phyloP scores from a whole-genome alignment of 306 rosid genomes.

The Benincasa hispida region DNA sequence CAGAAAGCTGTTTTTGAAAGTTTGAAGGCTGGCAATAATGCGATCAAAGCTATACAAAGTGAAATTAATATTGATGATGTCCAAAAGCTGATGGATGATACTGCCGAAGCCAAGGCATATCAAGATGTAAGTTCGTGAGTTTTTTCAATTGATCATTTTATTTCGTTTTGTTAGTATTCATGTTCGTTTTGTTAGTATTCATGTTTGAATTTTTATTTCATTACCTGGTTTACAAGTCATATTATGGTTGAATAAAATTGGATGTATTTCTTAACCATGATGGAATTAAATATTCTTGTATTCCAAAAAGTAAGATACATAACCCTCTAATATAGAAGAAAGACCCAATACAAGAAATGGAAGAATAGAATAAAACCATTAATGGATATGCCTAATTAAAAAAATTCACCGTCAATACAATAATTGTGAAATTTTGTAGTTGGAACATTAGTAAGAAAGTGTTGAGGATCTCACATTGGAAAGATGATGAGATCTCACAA shows the following conservation, averaged over 20 bases:
- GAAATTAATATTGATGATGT: slow-evolving; percentile 94
- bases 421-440: no score
- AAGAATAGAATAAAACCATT: background rate
- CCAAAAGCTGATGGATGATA: slow-evolving; percentile 85
- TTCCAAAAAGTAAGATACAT: background rate
- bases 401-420: background rate
- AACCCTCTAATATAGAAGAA: no score
- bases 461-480: no score
- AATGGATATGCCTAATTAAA: background rate
- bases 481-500: no score
- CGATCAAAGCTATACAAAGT: slow-evolving; percentile 78
- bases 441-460: background rate
- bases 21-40: slow-evolving; percentile 81
- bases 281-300: background rate
- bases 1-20: slow-evolving; percentile 92
- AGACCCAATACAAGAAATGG: no score
- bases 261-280: background rate
- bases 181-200: background rate
- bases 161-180: slow-evolving; percentile 14
- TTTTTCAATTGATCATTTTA: slow-evolving; percentile 5
- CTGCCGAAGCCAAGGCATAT: slow-evolving; percentile 90
- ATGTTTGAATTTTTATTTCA: background rate
- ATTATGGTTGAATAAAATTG: background rate
- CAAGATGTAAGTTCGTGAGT: slow-evolving; percentile 69
- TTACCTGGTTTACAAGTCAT: background rate